Conservation (phyloP, 192 early-diverging fungal genomes). For the Phlyctochytrium arcticum region DNA sequence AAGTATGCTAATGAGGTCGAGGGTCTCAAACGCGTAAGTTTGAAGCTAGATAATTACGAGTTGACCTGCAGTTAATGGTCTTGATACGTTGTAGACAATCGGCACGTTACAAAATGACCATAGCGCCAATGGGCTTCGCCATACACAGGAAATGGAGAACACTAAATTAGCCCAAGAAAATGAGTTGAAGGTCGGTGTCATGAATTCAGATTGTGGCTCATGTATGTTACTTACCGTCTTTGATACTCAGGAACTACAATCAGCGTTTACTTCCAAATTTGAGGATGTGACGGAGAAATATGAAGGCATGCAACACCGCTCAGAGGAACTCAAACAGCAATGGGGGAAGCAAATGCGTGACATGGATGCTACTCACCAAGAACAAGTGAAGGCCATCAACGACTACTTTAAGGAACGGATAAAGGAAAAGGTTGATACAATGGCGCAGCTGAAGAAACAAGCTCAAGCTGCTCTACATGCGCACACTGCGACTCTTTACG, state of each 20-base stretch:
- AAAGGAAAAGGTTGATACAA: conserved; percentile 34
- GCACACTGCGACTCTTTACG: conserved; percentile 12
- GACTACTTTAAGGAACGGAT: conserved; percentile 41
- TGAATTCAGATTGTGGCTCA: too few relatives aligned
- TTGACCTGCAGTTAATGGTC: neutral
- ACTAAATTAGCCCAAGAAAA: too few relatives aligned
- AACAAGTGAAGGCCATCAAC: conserved; percentile 32
- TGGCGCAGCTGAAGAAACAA: neutral
- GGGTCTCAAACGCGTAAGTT: conserved; percentile 35
- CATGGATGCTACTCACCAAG: conserved; percentile 26
- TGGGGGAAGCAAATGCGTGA: conserved; percentile 45
- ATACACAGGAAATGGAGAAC: too few relatives aligned
- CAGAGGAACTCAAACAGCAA: conserved; percentile 28
- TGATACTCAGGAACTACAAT: too few relatives aligned
- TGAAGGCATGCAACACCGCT: conserved; percentile 22
- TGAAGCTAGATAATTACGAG: neutral
- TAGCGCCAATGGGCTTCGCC: too few relatives aligned
- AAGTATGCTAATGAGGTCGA: conserved; percentile 49
- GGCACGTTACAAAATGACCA: too few relatives aligned
- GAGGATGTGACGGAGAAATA: conserved; percentile 43
- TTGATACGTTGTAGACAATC: too few relatives aligned
- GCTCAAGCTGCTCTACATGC: neutral
- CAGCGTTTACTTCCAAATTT: conserved; percentile 38
- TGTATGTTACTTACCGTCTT: too few relatives aligned
- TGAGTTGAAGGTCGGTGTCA: too few relatives aligned